Evolutionary conservation across 148 eudicot species (phyloP), one percentile per base, ranked within the genome.

Genomic region (Amaranthus palmeri): DNA sequence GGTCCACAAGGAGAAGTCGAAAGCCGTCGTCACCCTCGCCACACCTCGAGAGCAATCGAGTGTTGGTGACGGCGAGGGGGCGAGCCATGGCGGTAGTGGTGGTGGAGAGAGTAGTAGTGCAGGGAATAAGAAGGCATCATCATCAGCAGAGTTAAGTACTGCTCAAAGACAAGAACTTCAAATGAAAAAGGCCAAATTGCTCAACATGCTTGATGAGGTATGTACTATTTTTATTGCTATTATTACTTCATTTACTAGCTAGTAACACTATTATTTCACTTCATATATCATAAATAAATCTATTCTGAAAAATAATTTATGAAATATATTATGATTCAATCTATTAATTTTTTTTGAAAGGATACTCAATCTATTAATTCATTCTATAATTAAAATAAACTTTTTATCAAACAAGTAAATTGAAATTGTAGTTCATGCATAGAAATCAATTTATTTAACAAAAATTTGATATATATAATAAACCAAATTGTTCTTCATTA

Each of bases 131-230:
- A 73, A 69, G 71, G 83, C 68, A 25, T 25, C 2, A 25, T 25
- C 36, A 25, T 25, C 36, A 4, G 82, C 45, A 4, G 81, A 72
- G 68, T 77, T 89, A 13, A 79, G 75, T 7, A 83, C 87, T 0
- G 84, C 93, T 6, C 90, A 89, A 14, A 83, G 88, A 55, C 93
- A 89, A 10, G 93, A 89, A 73, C 83, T 86, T 78, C 93, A 88
- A 72, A 83, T 86, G 90, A 88, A 88, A 78, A 88, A 88, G 78
- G 93, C 90, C 36, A 89, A 89, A 73, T 81, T 89, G 55, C 81
- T 89, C 60, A 89, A 74, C 81, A 86, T 89, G 93, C 86, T 89
- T 82, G 88, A 89, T 66, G 93, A 89, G 93, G 93, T 89, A 89
- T 90, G 93, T 89, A 85, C 53, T 5, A 18, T 66, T 73, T 61